Evolutionary conservation across 371 early-diverging fungal genomes (phyloP).

Genomic region (Fennellomyces sp.): DNA sequence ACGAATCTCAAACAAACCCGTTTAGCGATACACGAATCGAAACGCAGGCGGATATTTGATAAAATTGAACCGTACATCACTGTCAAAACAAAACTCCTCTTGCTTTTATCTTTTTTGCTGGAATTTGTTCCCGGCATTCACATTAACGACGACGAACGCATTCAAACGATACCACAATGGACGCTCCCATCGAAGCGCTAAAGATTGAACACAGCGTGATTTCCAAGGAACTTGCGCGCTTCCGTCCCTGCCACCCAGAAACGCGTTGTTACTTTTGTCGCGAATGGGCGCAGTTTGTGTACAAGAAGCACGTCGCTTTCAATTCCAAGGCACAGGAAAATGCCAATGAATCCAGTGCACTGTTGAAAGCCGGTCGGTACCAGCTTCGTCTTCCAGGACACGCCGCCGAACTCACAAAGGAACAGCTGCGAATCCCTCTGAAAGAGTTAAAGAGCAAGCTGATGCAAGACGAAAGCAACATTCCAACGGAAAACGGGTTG

Average conservation of each 20-base stretch:
- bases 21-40: no score
- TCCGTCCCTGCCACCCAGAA: conserved; percentile 74
- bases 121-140: no score
- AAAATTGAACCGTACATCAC: no score
- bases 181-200: conserved; percentile 31
- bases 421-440: no score
- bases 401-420: not conserved
- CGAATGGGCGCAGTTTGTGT: conserved; percentile 82
- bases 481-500: not conserved
- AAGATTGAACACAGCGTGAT: conserved; percentile 47
- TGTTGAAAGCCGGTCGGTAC: conserved; percentile 25
- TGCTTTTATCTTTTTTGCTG: no score
- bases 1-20: no score
- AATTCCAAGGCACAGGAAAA: conserved; percentile 37
- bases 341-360: conserved; percentile 10
- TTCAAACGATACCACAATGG: no score
- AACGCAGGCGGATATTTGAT: no score
- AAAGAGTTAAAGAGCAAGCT: conserved; percentile 1
- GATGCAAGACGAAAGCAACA: not conserved
- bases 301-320: conserved; percentile 64
- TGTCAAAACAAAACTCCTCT: no score
- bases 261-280: conserved; percentile 78
- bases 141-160: not conserved
- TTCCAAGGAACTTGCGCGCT: conserved; percentile 72
- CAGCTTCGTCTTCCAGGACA: conserved; percentile 10